phyloP scores from a whole-genome alignment of 371 early-diverging fungal species.

The Rhizopus stolonifer region DNA sequence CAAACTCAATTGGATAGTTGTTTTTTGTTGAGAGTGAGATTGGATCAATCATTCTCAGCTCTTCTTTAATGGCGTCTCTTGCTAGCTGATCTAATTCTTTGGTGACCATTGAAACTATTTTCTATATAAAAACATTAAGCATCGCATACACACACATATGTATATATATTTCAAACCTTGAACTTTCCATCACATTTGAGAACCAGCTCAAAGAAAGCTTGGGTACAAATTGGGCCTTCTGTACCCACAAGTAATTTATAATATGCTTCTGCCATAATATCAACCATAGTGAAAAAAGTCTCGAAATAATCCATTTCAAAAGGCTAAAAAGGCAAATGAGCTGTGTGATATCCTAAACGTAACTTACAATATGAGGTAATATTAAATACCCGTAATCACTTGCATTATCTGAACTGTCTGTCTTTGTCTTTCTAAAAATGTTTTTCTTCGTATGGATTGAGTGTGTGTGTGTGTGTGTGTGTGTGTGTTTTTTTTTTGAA shows the following conservation, averaged over 20 bases:
- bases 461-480: neutral
- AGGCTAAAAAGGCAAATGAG: constrained; percentile 33
- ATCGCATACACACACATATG: neutral
- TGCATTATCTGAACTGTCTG: constrained; percentile 28
- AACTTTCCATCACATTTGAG: constrained; percentile 57
- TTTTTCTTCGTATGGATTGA: constrained; percentile 40
- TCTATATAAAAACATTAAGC: constrained; percentile 24
- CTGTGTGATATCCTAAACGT: neutral
- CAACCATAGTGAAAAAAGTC: constrained; percentile 52
- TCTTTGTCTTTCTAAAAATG: constrained; percentile 55
- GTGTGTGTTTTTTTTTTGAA: too few relatives aligned
- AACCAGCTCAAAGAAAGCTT: constrained; percentile 54
- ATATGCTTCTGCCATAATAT: constrained; percentile 49
- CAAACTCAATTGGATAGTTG: constrained; percentile 47
- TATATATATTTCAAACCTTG: constrained; percentile 30
- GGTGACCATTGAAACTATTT: constrained; percentile 53
- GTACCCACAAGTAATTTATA: constrained; percentile 44
- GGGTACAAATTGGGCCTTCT: constrained; percentile 39
- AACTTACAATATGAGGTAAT: constrained; percentile 50
- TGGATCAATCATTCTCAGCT: constrained; percentile 53
- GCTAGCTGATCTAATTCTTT: constrained; percentile 55
- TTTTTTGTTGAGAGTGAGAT: constrained; percentile 34
- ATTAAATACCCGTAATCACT: constrained; percentile 47
- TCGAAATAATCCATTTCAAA: constrained; percentile 61
- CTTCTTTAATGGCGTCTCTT: constrained; percentile 56